Conservation (phyloP, 2,329 filamentous ascomycete species). For the Truncatella angustata region DNA sequence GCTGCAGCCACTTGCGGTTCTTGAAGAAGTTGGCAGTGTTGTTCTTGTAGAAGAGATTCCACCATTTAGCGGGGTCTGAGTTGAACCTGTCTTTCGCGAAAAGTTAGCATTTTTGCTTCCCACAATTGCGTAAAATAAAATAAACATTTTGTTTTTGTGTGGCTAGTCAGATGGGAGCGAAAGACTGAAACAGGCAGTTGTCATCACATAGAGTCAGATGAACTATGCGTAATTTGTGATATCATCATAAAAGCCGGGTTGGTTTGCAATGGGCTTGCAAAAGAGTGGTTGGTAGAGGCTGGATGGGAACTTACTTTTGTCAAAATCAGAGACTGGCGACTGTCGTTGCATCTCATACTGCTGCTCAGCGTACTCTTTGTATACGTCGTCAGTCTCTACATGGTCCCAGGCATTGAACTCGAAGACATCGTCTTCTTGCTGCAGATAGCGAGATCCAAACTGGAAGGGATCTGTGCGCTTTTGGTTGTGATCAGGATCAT, state of each 20-base stretch:
- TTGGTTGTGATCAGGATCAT: slow-evolving; percentile 69
- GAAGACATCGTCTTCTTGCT: slow-evolving; percentile 85
- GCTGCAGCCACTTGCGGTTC: slow-evolving; percentile 92
- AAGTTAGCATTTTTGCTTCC: slow-evolving; percentile 11
- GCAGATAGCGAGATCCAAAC: slow-evolving; percentile 86
- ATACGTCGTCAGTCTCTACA: slow-evolving; percentile 86
- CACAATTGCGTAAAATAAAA: slow-evolving; percentile 9
- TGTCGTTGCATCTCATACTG: slow-evolving; percentile 85
- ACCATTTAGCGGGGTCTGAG: slow-evolving; percentile 87
- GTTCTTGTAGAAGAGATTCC: slow-evolving; percentile 98
- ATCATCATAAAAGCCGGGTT: slow-evolving; percentile 50
- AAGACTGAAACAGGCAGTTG: slow-evolving; percentile 59
- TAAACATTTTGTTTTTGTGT: slow-evolving; percentile 11
- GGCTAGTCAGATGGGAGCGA: slow-evolving; percentile 70
- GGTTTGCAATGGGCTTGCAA: too few species aligned
- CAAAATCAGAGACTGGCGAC: slow-evolving; percentile 87
- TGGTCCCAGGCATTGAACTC: slow-evolving; percentile 99
- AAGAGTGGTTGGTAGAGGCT: slow-evolving; percentile 2
- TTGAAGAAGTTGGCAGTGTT: slow-evolving; percentile 99
- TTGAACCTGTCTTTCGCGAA: slow-evolving; percentile 78
- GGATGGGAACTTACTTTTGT: slow-evolving; percentile 64
- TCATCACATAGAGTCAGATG: slow-evolving; percentile 67
- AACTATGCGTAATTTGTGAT: slow-evolving; percentile 61
- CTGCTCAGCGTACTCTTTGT: slow-evolving; percentile 79
- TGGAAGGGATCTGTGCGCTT: slow-evolving; percentile 93